phyloP scores from a whole-genome alignment of 2,329 filamentous ascomycete genomes.

The Meredithiella fracta region DNA sequence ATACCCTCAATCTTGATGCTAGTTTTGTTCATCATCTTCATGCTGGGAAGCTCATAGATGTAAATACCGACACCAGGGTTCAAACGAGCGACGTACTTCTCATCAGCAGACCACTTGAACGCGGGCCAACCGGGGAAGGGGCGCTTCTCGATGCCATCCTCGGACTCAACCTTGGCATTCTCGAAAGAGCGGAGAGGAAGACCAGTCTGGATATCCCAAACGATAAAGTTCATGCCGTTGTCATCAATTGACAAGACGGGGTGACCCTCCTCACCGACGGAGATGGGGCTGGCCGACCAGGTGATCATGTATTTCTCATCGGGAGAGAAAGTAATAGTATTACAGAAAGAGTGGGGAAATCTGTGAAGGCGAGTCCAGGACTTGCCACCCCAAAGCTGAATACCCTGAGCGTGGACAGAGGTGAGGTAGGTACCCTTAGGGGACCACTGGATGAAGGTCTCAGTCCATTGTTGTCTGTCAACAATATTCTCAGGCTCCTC shows the following conservation, averaged over 20 bases:
- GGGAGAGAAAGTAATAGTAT: constrained; percentile 91
- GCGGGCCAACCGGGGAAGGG: constrained; percentile 87
- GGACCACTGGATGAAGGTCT: constrained; percentile 96
- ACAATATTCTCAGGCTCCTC: constrained; percentile 76
- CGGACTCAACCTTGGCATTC: constrained; percentile 61
- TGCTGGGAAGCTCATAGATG: constrained; percentile 74
- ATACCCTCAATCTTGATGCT: constrained; percentile 93
- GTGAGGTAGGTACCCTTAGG: constrained; percentile 86
- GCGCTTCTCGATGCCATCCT: constrained; percentile 40
- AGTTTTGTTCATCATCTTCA: constrained; percentile 80
- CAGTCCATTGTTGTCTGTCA: constrained; percentile 91
- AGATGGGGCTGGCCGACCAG: constrained; percentile 89
- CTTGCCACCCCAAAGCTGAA: constrained; percentile 87
- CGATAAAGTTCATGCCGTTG: constrained; percentile 97
- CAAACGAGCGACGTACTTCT: constrained; percentile 90
- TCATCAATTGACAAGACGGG: constrained; percentile 76
- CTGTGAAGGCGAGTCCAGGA: constrained; percentile 83
- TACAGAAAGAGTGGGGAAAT: constrained; percentile 89
- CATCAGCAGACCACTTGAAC: constrained; percentile 98
- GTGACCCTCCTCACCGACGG: constrained; percentile 75
- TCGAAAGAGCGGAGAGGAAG: constrained; percentile 87
- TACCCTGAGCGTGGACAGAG: constrained; percentile 88
- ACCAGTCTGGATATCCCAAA: constrained; percentile 87
- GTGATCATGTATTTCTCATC: constrained; percentile 85
- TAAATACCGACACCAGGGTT: constrained; percentile 78